phyloP scores from a whole-genome alignment of 306 rosid species.

The Vicia sativa region DNA sequence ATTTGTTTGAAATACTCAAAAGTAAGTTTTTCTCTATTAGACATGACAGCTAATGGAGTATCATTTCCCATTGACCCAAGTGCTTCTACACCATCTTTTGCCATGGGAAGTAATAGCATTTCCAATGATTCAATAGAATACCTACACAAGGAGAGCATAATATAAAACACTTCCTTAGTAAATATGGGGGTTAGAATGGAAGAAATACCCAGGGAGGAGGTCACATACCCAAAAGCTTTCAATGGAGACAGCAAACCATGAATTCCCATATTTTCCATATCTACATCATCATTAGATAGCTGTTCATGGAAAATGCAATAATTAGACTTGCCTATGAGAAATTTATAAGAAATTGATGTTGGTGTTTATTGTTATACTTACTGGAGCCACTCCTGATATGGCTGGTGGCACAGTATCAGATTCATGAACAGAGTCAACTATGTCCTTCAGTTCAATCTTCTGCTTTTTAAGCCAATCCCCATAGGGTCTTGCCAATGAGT shows the following conservation, averaged over 20 bases:
- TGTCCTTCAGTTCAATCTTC: conserved; percentile 84
- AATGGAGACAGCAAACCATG: conserved; percentile 80
- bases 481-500: conserved; percentile 87
- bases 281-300: conserved; percentile 62
- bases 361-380: conserved; percentile 48
- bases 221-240: conserved; percentile 88
- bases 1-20: conserved; percentile 97
- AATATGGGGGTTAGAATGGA: conserved; percentile 30
- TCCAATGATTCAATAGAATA: conserved; percentile 88
- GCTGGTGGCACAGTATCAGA: conserved; percentile 67
- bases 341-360: conserved; percentile 3
- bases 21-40: conserved; percentile 84
- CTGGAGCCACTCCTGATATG: conserved; percentile 73
- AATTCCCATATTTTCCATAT: conserved; percentile 81
- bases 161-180: conserved; percentile 29
- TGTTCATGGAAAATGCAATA: conserved; percentile 40
- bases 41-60: conserved; percentile 94
- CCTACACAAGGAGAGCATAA: conserved; percentile 49
- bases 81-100: conserved; percentile 91
- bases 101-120: conserved; percentile 99
- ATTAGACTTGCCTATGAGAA: conserved; percentile 25
- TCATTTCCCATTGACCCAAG: conserved; percentile 99
- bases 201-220: conserved; percentile 22
- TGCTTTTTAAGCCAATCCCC: conserved; percentile 87
- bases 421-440: conserved; percentile 71